A percentile compares a stretch with the other conserved stretches of the same genome.
Conservation (phyloP, 768 basidiomycete species). For the Russula vinacea region DNA sequence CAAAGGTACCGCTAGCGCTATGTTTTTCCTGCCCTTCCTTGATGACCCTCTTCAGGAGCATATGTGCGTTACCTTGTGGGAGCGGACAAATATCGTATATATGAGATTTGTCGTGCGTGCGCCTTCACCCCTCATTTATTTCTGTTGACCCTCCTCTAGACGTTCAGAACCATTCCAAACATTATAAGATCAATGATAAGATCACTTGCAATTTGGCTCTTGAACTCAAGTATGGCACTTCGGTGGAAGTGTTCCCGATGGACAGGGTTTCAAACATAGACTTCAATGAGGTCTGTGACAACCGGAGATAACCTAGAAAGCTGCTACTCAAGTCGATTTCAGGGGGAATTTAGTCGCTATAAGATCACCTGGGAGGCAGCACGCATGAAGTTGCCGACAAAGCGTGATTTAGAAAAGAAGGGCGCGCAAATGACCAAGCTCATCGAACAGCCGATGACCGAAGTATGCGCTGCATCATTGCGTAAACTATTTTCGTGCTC, state of each 20-base stretch:
- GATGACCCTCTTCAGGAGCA: constrained; percentile 48
- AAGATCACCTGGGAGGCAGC: constrained; percentile 45
- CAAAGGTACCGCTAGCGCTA: constrained; percentile 49
- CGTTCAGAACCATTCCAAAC: constrained; percentile 53
- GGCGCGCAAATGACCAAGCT: constrained; percentile 57
- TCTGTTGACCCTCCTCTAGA: constrained; percentile 37
- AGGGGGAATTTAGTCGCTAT: constrained; percentile 76
- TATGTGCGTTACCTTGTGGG: constrained; percentile 88
- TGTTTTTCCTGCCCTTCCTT: neutral
- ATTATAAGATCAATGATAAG: constrained; percentile 69
- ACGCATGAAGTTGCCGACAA: constrained; percentile 63
- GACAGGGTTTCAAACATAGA: constrained; percentile 80
- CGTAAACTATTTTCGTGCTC: constrained; percentile 1
- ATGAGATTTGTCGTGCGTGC: constrained; percentile 69
- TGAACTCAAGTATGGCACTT: constrained; percentile 74
- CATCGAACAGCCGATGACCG: constrained; percentile 64
- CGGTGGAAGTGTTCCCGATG: constrained; percentile 62
- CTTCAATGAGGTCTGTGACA: constrained; percentile 55
- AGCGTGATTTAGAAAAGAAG: constrained; percentile 65
- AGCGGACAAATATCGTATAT: constrained; percentile 71
- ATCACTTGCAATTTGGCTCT: constrained; percentile 58
- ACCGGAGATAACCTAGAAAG: neutral
- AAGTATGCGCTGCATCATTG: constrained; percentile 44
- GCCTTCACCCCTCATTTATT: constrained; percentile 3
- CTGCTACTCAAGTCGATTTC: constrained; percentile 4